phyloP scores from a whole-genome alignment of 345 rosid genomes.

The Bruguiera sexangula region DNA sequence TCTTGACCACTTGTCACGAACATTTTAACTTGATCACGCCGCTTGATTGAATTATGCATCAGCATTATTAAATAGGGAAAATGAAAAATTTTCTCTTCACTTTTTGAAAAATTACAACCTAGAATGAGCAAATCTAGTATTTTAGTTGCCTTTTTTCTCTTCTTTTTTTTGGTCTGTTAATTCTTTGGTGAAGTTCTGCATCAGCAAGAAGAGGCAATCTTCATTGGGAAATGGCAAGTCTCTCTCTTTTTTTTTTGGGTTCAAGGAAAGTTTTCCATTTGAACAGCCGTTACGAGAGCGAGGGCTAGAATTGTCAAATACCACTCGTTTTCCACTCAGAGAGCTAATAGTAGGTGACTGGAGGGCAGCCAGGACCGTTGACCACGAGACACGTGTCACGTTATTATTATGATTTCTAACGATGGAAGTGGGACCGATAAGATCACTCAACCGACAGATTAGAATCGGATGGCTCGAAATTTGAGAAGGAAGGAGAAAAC shows the following conservation, averaged over 20 bases:
- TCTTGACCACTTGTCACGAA: too few relatives aligned
- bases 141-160: neutral
- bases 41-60: too few relatives aligned
- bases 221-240: too few relatives aligned
- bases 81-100: too few relatives aligned
- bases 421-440: slow-evolving; percentile 12
- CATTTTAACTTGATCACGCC: too few relatives aligned
- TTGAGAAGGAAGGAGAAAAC: neutral
- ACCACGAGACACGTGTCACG: slow-evolving; percentile 19
- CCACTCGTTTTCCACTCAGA: too few relatives aligned
- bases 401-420: neutral
- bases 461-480: slow-evolving; percentile 11
- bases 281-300: neutral
- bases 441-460: neutral
- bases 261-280: too few relatives aligned
- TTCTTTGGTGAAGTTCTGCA: neutral
- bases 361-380: slow-evolving; percentile 17
- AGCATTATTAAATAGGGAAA: too few relatives aligned
- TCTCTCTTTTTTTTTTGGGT: neutral
- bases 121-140: too few relatives aligned
- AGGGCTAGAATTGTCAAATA: slow-evolving; percentile 18
- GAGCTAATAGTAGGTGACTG: slow-evolving; percentile 5
- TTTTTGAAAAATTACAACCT: too few relatives aligned
- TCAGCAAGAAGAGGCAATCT: neutral
- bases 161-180: neutral